phyloP scores from a whole-genome alignment of 1,139 yeast genomes.

The Blastobotrys illinoisensis region DNA sequence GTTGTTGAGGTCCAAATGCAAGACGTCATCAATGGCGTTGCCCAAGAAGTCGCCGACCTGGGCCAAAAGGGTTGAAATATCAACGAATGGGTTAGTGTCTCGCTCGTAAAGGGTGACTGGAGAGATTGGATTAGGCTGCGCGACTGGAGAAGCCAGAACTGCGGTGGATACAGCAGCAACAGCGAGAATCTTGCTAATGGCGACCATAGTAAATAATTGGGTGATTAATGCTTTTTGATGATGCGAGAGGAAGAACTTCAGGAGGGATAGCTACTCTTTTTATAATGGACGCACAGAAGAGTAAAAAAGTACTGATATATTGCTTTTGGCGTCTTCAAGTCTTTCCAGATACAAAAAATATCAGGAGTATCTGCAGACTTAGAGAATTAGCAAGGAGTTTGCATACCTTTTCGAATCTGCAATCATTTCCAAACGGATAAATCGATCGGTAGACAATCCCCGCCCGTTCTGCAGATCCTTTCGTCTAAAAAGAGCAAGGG shows the following conservation, averaged over 20 bases:
- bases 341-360: neutral
- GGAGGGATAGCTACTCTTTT: neutral
- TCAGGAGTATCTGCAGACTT: neutral
- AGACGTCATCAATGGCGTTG: conserved; percentile 2
- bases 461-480: neutral
- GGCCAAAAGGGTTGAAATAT: conserved; percentile 1
- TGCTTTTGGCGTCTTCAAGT: neutral
- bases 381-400: neutral
- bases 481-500: neutral
- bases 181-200: conserved; percentile 2
- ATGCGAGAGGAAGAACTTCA: neutral
- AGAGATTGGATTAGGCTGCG: too few relatives aligned
- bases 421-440: neutral
- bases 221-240: neutral
- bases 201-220: conserved; percentile 1
- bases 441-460: neutral
- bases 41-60: conserved; percentile 4
- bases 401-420: neutral
- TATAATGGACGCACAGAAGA: neutral
- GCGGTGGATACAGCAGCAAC: conserved; percentile 2
- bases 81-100: conserved; percentile 1
- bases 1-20: conserved; percentile 5
- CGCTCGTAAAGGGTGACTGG: neutral
- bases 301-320: neutral
- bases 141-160: conserved; percentile 2